Evolutionary conservation across 257 asterid genomes (phyloP).

Genomic region (Lithospermum erythrorhizon): DNA sequence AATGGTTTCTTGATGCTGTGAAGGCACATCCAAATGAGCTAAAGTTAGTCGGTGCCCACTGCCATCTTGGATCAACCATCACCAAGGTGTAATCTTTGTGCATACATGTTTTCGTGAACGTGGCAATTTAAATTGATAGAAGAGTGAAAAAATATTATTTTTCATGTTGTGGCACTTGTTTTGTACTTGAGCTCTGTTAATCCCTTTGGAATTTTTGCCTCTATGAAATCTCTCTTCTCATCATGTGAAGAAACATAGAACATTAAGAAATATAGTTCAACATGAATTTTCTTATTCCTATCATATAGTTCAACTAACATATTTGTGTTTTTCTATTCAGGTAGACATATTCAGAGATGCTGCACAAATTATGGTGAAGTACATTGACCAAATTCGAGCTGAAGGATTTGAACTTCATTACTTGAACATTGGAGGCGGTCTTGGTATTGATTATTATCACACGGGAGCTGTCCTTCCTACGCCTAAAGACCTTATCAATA

Average conservation of each 20-base stretch:
- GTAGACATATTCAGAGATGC: conserved; percentile 97
- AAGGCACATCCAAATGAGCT: conserved; percentile 77
- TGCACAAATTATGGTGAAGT: conserved; percentile 84
- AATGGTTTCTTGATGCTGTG: conserved; percentile 92
- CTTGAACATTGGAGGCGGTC: conserved; percentile 95
- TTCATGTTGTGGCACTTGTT: no score
- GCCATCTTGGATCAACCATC: conserved; percentile 95
- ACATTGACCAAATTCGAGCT: conserved; percentile 75
- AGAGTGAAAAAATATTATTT: no score
- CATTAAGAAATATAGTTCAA: no score
- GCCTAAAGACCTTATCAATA: conserved; percentile 80
- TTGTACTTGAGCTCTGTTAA: no score
- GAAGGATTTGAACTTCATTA: conserved; percentile 85
- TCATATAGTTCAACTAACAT: no score
- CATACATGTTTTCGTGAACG: neutral
- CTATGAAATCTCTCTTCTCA: no score
- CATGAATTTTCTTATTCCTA: no score
- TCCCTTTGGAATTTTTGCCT: no score
- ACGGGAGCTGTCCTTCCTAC: conserved; percentile 85
- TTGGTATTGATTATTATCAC: conserved; percentile 90
- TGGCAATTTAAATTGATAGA: neutral
- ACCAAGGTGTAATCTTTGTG: conserved; percentile 48
- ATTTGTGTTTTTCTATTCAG: conserved; percentile 23
- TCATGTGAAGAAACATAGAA: no score
- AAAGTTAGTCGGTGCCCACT: conserved; percentile 95